Base-by-base conservation (phyloP, 192 early-diverging fungal genomes). In the Coemansia sp. region DNA sequence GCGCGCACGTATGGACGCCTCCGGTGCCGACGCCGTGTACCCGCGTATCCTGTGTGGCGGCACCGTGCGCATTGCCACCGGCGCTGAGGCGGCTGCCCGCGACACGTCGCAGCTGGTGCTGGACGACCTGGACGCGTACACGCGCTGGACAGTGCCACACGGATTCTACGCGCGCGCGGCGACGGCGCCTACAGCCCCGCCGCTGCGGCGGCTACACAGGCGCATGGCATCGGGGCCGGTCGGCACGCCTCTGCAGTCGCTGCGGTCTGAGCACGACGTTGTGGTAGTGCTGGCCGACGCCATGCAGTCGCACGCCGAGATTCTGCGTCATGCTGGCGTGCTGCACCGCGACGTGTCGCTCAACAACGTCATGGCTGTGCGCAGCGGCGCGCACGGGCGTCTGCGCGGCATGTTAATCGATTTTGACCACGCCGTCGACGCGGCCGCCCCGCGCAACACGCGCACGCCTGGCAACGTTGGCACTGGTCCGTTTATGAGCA, bases 401-500 rank as follows among this genome's bases (percentile, higher is more conserved):
- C 25, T 74, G 50, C 64, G 64, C 10, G 77, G 78, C 6, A 71
- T 81, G 73, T 54, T 81, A 26, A 74, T 81, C 0, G 78, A 81
- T 60, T 81, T 70, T 58, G 78, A 81, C 56, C 67, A 80, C 48
- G 68, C 68, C 16, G 54, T 68, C 21, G 66, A 64, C 22, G 41
- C 31, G 2, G 21, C 23, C 9, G 64, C 64, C 1, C 49, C 44
- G 27, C 58, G 69, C 61, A 80, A 74, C 64, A 25, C 12, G 12
- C n/a, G 9, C 16, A 30, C 22, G 1, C 71, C 77, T 4, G 71
- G 72, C n/a, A 64, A 68, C 34, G 66, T 75, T 1, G 78, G 78
- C 25, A 81, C 78, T 0, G 65, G 61, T 1, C 78, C 78, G 27
- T 81, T 74, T 31, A 81, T 81, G 78, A 74, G 72, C 65, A 81